Conservation (phyloP, 2,329 filamentous ascomycete species). For the Anisogramma anomala region DNA sequence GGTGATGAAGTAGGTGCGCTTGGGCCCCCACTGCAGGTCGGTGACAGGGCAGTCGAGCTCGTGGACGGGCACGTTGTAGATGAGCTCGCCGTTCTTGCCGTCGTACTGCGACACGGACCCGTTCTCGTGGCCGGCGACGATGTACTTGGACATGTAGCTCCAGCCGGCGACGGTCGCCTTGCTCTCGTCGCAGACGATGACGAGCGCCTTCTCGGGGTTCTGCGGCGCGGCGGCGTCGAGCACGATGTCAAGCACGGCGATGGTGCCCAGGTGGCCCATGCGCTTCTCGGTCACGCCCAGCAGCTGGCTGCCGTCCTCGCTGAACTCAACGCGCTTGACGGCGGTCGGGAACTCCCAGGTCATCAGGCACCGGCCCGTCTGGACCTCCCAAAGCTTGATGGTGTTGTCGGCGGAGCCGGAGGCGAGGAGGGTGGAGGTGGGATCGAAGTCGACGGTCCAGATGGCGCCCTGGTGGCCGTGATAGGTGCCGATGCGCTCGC, state of each 20-base stretch:
- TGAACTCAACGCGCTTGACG: slow-evolving; percentile 97
- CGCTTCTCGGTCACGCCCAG: slow-evolving; percentile 97
- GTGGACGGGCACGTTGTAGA: slow-evolving; percentile 74
- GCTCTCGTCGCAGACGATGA: slow-evolving; percentile 87
- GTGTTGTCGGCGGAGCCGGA: slow-evolving; percentile 97
- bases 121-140: slow-evolving; percentile 95
- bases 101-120: slow-evolving; percentile 87
- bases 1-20: slow-evolving; percentile 97
- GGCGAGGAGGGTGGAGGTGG: slow-evolving; percentile 80
- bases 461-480: slow-evolving; percentile 94
- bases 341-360: slow-evolving; percentile 96
- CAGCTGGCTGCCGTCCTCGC: slow-evolving; percentile 79
- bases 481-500: slow-evolving; percentile 94
- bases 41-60: slow-evolving; percentile 74
- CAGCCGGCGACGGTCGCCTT: slow-evolving; percentile 97
- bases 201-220: slow-evolving; percentile 67
- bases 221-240: slow-evolving; percentile 69
- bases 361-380: slow-evolving; percentile 86
- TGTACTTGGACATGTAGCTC: slow-evolving; percentile 90
- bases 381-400: slow-evolving; percentile 91
- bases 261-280: slow-evolving; percentile 89
- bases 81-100: slow-evolving; percentile 75
- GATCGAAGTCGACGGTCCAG: slow-evolving; percentile 97
- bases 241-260: slow-evolving; percentile 82
- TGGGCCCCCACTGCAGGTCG: slow-evolving; percentile 87